Evolutionary conservation across 257 asterid species (phyloP).

Genomic region (Przewalskia tangutica): DNA sequence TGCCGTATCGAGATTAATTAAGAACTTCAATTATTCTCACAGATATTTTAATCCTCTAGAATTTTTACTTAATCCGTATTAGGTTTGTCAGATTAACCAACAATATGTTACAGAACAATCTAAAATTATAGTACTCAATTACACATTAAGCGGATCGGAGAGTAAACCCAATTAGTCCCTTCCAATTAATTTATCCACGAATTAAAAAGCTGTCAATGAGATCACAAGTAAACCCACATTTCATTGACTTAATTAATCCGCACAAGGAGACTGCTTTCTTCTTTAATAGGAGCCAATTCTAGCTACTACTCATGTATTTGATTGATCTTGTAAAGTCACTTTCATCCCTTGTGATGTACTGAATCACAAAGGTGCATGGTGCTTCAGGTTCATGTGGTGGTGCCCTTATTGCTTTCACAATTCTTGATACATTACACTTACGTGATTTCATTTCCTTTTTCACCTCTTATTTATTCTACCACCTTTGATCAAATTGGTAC

Average conservation of each 20-base stretch:
- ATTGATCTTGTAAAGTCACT: conserved; percentile 1
- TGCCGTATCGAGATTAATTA: neutral
- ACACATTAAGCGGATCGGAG: neutral
- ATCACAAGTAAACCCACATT: neutral
- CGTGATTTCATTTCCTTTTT: conserved; percentile 30
- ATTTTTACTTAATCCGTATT: neutral
- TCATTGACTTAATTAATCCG: neutral
- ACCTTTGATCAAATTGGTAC: neutral
- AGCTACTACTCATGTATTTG: neutral
- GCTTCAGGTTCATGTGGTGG: conserved; percentile 11
- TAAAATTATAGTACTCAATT: neutral
- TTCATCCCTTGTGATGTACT: conserved; percentile 19
- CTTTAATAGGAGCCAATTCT: neutral
- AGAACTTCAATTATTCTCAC: neutral
- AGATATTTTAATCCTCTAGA: neutral
- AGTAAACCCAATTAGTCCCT: no score
- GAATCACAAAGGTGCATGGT: conserved; percentile 22
- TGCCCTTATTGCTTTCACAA: neutral
- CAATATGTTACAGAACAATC: neutral
- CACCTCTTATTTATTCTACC: conserved; percentile 8
- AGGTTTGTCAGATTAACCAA: neutral
- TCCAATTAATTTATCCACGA: neutral
- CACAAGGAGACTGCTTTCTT: neutral
- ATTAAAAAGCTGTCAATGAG: conserved; percentile 12
- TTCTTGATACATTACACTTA: conserved; percentile 2